phyloP scores from a whole-genome alignment of 2,329 filamentous ascomycete genomes.

The Alternaria ventricosa region DNA sequence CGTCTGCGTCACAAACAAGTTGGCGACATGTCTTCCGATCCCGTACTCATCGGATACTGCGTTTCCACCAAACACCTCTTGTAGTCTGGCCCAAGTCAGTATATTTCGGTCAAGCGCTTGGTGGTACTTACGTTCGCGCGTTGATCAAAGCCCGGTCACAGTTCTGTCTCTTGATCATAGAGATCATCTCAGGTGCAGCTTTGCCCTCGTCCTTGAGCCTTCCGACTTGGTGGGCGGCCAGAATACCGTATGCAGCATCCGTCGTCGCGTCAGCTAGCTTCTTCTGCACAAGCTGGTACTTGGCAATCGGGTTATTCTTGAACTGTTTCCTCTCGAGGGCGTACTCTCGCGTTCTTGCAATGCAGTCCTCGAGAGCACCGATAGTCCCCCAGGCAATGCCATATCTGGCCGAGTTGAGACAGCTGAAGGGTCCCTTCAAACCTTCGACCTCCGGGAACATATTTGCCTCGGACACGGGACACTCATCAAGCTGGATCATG shows the following conservation, averaged over 20 bases:
- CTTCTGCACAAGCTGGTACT: constrained; percentile 97
- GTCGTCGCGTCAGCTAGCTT: constrained; percentile 93
- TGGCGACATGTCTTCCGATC: constrained; percentile 93
- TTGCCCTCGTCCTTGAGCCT: constrained; percentile 91
- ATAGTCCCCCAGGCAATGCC: constrained; percentile 95
- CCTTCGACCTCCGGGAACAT: constrained; percentile 94
- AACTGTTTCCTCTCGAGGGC: constrained; percentile 95
- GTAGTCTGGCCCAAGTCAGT: constrained; percentile 61
- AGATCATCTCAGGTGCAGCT: constrained; percentile 92
- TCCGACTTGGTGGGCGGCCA: constrained; percentile 89
- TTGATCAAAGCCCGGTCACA: constrained; percentile 87
- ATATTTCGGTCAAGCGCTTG: neutral
- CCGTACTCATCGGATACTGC: constrained; percentile 97
- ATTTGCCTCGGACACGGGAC: constrained; percentile 85
- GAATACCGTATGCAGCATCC: constrained; percentile 88
- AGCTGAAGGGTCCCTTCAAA: constrained; percentile 86
- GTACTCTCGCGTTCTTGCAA: constrained; percentile 80
- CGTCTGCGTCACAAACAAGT: constrained; percentile 95
- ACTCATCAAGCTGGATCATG: constrained; percentile 95
- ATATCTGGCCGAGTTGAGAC: constrained; percentile 90
- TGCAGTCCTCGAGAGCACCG: constrained; percentile 91
- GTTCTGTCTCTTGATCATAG: constrained; percentile 96
- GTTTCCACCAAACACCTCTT: constrained; percentile 97
- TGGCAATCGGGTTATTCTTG: constrained; percentile 91
- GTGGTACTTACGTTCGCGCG: constrained; percentile 65